Conservation (phyloP, 495 filamentous ascomycete genomes). For the Penicillium odoratum region DNA sequence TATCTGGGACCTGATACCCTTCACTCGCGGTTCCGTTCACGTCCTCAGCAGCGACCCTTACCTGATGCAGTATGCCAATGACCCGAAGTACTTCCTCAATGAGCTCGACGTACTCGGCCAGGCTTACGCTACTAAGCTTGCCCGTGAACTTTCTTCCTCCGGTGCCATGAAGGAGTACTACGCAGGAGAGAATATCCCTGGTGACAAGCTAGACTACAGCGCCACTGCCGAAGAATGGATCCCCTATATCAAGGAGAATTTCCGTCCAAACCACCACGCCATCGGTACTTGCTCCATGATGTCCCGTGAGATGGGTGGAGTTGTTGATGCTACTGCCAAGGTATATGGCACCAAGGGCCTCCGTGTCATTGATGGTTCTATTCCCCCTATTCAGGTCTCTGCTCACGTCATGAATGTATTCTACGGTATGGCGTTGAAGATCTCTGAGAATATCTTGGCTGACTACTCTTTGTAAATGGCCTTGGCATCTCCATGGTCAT, state of each 20-base stretch:
- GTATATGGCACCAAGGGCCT: slow-evolving; percentile 48
- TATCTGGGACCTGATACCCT: slow-evolving; percentile 45
- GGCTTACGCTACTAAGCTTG: no score
- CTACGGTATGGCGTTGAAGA: slow-evolving; percentile 40
- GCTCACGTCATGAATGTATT: slow-evolving; percentile 34
- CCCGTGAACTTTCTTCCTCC: no score
- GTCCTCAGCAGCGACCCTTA: slow-evolving; percentile 40
- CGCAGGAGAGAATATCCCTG: no score
- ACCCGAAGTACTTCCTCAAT: slow-evolving; percentile 52
- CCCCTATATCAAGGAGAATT: no score
- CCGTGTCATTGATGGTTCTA: slow-evolving; percentile 46
- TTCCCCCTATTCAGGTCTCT: slow-evolving; percentile 40
- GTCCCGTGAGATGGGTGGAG: slow-evolving; percentile 41
- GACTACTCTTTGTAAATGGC: no score
- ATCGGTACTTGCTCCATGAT: no score
- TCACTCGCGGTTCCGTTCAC: slow-evolving; percentile 54
- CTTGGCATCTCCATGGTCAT: no score
- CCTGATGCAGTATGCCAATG: slow-evolving; percentile 45
- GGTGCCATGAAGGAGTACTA: no score
- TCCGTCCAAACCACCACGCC: no score
- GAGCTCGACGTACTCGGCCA: slow-evolving; percentile 34
- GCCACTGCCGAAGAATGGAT: no score
- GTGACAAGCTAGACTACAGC: no score
- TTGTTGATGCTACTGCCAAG: slow-evolving; percentile 42
- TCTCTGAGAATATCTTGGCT: no score